These are phyloP conservation scores for Conidiobolus incongruus DNA, from an alignment of 371 early-diverging fungal species.

Conservation along the genomic window DNA sequence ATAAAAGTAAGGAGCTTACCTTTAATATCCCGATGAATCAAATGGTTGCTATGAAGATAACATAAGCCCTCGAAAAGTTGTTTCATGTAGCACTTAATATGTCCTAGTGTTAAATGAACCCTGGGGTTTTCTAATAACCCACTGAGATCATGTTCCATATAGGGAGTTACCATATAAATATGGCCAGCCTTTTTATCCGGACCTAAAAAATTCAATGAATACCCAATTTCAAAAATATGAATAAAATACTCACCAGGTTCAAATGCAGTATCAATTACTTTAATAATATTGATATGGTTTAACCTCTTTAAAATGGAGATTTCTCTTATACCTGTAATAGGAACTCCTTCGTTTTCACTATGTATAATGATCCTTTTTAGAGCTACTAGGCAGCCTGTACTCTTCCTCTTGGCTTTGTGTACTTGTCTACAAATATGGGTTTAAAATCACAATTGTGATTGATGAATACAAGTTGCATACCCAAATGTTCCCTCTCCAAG, in stretches of 20 bases:
- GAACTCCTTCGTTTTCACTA: conserved; percentile 85
- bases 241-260: conserved; percentile 32
- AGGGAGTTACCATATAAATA: conserved; percentile 80
- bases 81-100: conserved; percentile 49
- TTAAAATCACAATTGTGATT: too few relatives aligned
- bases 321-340: conserved; percentile 90
- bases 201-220: too few relatives aligned
- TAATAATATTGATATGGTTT: conserved; percentile 66
- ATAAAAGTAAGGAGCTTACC: too few relatives aligned
- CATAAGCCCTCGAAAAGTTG: conserved; percentile 71
- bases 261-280: conserved; percentile 55
- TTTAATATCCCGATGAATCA: conserved; percentile 82
- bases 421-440: conserved; percentile 36
- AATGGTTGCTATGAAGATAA: conserved; percentile 61
- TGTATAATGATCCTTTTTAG: conserved; percentile 80
- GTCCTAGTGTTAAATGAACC: conserved; percentile 33
- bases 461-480: conserved; percentile 15
- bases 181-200: too few relatives aligned
- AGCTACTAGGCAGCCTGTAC: conserved; percentile 53
- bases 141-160: conserved; percentile 85
- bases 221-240: too few relatives aligned
- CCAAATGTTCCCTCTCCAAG: conserved; percentile 95
- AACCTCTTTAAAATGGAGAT: conserved; percentile 73
- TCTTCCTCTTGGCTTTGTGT: conserved; percentile 55
- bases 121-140: conserved; percentile 58